These are phyloP conservation scores for Tetradesmus obliquus DNA, from an alignment of 139 green algal genomes.

Conservation along the genomic window DNA sequence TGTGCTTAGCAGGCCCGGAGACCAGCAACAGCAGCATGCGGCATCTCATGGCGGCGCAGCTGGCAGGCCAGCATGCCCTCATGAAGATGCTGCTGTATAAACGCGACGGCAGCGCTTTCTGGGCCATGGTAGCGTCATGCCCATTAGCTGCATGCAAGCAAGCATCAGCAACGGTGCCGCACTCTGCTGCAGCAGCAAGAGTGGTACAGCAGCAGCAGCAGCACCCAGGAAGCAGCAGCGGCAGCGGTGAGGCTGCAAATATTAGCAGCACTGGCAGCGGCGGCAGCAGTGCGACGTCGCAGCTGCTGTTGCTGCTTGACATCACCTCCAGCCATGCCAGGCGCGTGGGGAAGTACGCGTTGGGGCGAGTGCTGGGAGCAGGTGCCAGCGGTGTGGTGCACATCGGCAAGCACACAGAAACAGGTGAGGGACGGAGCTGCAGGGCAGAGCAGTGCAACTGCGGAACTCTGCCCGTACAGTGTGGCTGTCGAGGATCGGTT, in stretches of 20 bases:
- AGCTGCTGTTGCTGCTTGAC: constrained; percentile 62
- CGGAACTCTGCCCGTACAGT: no score
- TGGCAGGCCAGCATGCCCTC: background rate
- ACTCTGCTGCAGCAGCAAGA: constrained; percentile 12
- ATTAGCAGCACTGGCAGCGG: constrained; percentile 17
- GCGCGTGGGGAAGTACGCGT: constrained; percentile 68
- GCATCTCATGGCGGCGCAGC: constrained; percentile 41
- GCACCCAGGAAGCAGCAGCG: background rate
- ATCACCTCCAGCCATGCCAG: constrained; percentile 57
- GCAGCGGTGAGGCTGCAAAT: no score
- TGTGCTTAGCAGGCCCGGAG: constrained; percentile 59
- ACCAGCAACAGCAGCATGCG: constrained; percentile 46
- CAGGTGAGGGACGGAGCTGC: constrained; percentile 50
- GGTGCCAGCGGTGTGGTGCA: constrained; percentile 76
- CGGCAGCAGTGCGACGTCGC: background rate
- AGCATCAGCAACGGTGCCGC: background rate
- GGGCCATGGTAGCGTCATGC: constrained; percentile 50
- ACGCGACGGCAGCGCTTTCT: constrained; percentile 60
- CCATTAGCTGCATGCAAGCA: constrained; percentile 25
- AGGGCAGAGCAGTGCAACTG: no score
- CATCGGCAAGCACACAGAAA: constrained; percentile 59
- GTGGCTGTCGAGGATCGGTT: no score
- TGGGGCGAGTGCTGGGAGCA: constrained; percentile 68
- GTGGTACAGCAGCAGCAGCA: background rate
- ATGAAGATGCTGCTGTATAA: constrained; percentile 59